A percentile compares a stretch with the other conserved stretches of the same genome.
phyloP scores from a whole-genome alignment of 192 early-diverging fungal species.

The Coemansia sp. region DNA sequence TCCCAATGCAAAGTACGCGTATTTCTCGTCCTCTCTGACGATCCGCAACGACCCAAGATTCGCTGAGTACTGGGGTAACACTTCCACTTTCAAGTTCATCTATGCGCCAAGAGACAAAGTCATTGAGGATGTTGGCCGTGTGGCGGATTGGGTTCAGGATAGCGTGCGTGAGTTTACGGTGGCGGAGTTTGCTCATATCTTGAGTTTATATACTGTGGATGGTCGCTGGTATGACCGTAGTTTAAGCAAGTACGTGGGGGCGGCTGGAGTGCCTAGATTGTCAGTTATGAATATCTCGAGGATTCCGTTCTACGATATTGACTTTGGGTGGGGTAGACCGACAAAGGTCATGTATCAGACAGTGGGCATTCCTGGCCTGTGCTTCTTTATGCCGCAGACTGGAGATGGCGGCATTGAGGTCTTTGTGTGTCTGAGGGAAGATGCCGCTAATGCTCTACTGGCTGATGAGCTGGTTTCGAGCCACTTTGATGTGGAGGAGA shows the following conservation, averaged over 20 bases:
- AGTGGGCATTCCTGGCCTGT: slow-evolving; percentile 2
- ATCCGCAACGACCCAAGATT: slow-evolving; percentile 10
- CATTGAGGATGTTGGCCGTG: neutral
- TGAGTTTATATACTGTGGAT: neutral
- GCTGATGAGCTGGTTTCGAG: slow-evolving; percentile 8
- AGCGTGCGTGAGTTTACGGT: slow-evolving; percentile 3
- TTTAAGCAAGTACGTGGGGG: slow-evolving; percentile 6
- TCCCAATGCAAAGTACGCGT: slow-evolving; percentile 7
- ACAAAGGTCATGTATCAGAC: slow-evolving; percentile 14
- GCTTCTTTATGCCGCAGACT: slow-evolving; percentile 5
- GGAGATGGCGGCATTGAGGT: slow-evolving; percentile 26
- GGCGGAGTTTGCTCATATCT: slow-evolving; percentile 17
- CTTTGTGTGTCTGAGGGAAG: neutral
- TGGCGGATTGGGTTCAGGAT: slow-evolving; percentile 10
- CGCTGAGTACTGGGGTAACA: slow-evolving; percentile 29
- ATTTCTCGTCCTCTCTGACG: slow-evolving; percentile 22
- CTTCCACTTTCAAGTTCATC: slow-evolving; percentile 17
- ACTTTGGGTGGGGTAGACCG: slow-evolving; percentile 29
- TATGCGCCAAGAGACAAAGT: neutral
- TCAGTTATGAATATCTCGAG: slow-evolving; percentile 22
- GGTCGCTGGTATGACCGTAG: neutral
- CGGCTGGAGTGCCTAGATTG: neutral
- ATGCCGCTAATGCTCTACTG: neutral
- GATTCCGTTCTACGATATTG: slow-evolving; percentile 13
- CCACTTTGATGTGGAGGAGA: slow-evolving; percentile 10